A percentile compares a stretch with the other conserved stretches of the same genome.
Evolutionary conservation across 805 yeast species (phyloP).

Genomic region (Saturnispora ahearnii): DNA sequence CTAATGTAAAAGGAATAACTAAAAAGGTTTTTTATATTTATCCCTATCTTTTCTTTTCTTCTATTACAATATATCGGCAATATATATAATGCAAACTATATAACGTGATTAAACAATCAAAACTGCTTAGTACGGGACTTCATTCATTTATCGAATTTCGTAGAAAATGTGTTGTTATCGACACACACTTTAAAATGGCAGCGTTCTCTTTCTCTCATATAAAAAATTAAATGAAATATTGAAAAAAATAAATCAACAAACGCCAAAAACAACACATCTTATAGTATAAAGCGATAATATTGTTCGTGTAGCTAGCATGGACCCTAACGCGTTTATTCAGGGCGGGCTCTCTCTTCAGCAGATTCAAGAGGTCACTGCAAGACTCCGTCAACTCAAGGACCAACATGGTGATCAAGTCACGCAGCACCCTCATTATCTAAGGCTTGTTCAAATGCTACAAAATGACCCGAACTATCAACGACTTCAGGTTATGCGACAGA

Average conservation of each 20-base stretch:
- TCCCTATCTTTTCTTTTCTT: too few species aligned
- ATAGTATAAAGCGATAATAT: background rate
- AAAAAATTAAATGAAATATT: background rate
- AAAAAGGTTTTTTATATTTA: too few species aligned
- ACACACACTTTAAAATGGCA: background rate
- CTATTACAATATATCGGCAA: too few species aligned
- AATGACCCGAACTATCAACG: constrained; percentile 8
- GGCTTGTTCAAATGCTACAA: constrained; percentile 5
- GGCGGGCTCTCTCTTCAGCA: constrained; percentile 3
- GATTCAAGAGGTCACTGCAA: constrained; percentile 5
- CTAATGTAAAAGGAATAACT: too few species aligned
- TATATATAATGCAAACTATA: too few species aligned
- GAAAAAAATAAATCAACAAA: background rate
- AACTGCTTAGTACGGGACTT: too few species aligned
- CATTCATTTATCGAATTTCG: too few species aligned
- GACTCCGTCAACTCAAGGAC: constrained; percentile 7
- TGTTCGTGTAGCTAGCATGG: constrained; percentile 4
- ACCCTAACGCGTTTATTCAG: constrained; percentile 5
- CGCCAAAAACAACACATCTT: constrained; percentile 8
- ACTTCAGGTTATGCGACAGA: constrained; percentile 1
- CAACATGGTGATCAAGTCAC: constrained; percentile 7
- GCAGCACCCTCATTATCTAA: constrained; percentile 5
- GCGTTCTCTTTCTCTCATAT: background rate
- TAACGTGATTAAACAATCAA: too few species aligned
- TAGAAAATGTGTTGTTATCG: background rate